Evolutionary conservation across 306 rosid genomes (phyloP).

Genomic region (Rosa lucieae): DNA sequence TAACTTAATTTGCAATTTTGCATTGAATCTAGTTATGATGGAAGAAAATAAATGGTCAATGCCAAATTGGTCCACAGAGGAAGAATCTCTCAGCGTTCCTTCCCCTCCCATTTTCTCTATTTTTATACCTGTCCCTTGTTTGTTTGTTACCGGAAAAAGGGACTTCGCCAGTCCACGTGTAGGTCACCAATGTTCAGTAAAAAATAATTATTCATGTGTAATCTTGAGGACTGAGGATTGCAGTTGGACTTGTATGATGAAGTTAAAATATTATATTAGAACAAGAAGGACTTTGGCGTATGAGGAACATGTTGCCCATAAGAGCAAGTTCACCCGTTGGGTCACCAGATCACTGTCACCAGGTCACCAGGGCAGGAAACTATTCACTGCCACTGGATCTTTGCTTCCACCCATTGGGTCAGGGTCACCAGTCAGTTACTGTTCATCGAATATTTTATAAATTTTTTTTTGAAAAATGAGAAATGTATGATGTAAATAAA

Average conservation of each 20-base stretch:
- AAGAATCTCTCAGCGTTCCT: neutral
- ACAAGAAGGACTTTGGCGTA: no score
- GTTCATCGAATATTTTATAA: no score
- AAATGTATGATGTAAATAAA: no score
- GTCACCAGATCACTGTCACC: no score
- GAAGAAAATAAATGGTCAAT: neutral
- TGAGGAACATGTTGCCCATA: no score
- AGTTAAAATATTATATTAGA: neutral
- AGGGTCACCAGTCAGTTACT: no score
- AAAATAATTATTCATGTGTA: neutral
- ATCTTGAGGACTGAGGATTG: neutral
- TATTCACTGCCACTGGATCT: no score
- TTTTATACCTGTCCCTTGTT: neutral
- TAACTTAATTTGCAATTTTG: neutral
- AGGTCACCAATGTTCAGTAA: slow-evolving; percentile 4
- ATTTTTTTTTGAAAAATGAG: no score
- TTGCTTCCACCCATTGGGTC: no score
- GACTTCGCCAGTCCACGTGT: neutral
- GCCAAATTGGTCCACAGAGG: neutral
- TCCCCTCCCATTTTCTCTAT: neutral
- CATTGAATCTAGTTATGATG: neutral
- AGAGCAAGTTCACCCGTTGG: no score
- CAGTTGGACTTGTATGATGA: neutral
- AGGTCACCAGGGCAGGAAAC: no score
- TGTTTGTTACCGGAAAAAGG: neutral